These are phyloP conservation scores for Yamadazyma diospyri DNA, from an alignment of 1,139 yeast species.

Conservation along the genomic window DNA sequence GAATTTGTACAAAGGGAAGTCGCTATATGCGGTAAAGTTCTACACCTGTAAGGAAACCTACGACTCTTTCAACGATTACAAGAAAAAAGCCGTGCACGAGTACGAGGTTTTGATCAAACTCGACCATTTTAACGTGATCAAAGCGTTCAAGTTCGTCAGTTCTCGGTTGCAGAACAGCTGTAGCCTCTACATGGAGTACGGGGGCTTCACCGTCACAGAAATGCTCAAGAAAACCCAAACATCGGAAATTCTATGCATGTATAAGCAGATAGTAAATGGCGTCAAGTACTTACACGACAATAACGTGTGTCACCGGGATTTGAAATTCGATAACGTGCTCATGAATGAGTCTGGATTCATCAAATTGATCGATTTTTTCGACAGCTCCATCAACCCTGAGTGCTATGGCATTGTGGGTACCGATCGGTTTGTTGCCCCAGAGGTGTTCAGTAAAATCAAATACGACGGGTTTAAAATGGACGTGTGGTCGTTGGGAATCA, in stretches of 20 bases:
- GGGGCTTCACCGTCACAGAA: slow-evolving; percentile 26
- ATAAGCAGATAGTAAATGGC: slow-evolving; percentile 33
- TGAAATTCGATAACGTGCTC: slow-evolving; percentile 40
- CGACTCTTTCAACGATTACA: slow-evolving; percentile 37
- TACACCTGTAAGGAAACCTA: slow-evolving; percentile 33
- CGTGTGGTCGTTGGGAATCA: slow-evolving; percentile 49
- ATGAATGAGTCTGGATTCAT: slow-evolving; percentile 22
- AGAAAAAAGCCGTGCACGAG: slow-evolving; percentile 34
- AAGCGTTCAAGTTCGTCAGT: slow-evolving; percentile 23
- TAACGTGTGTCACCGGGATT: slow-evolving; percentile 39
- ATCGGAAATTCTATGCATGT: slow-evolving; percentile 26
- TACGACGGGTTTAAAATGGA: slow-evolving; percentile 44
- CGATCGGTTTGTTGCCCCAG: slow-evolving; percentile 46
- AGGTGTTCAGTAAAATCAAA: slow-evolving; percentile 29
- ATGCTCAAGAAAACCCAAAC: slow-evolving; percentile 11
- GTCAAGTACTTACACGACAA: slow-evolving; percentile 29
- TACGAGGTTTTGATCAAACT: slow-evolving; percentile 25
- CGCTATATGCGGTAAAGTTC: slow-evolving; percentile 36
- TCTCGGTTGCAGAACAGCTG: slow-evolving; percentile 19
- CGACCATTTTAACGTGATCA: slow-evolving; percentile 33
- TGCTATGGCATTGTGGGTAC: slow-evolving; percentile 50
- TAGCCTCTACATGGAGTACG: slow-evolving; percentile 27
- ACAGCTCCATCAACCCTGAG: slow-evolving; percentile 18
- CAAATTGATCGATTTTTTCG: slow-evolving; percentile 38
- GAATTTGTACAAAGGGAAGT: slow-evolving; percentile 21